phyloP scores from a whole-genome alignment of 2,329 filamentous ascomycete genomes.

The Colletotrichum agaves region DNA sequence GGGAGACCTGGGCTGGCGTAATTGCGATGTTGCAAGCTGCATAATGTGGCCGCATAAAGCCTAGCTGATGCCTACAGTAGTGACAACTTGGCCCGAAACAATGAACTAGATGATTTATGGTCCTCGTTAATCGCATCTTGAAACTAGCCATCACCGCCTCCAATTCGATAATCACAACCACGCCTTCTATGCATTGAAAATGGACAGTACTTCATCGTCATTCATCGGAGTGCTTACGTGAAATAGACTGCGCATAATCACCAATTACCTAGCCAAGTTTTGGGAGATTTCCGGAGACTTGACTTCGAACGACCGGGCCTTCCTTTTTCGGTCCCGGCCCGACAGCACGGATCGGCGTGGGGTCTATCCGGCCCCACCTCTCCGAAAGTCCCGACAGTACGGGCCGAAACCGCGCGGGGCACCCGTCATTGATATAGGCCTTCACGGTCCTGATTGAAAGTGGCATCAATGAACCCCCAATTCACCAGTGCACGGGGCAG shows the following conservation, averaged over 20 bases:
- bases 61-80: too few species aligned
- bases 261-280: fast-evolving
- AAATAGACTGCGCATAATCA: neutral
- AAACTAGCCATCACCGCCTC: too few species aligned
- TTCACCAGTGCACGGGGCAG: neutral
- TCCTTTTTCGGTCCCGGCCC: constrained; percentile 8
- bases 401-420: neutral
- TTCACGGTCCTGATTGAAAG: neutral
- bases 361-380: neutral
- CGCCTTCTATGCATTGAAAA: too few species aligned
- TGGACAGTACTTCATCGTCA: too few species aligned
- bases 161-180: too few species aligned
- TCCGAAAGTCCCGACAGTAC: neutral
- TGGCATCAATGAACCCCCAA: neutral
- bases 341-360: neutral
- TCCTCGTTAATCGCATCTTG: too few species aligned
- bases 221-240: too few species aligned
- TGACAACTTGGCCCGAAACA: too few species aligned
- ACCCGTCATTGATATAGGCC: neutral
- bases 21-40: constrained; percentile 37
- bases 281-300: neutral
- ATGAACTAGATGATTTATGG: too few species aligned
- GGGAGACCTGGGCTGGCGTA: constrained; percentile 38
- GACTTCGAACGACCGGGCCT: neutral
- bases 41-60: constrained; percentile 49